Evolutionary conservation across 2,329 filamentous ascomycete genomes (phyloP), one percentile per base, ranked within the genome.

Genomic region (Diaporthe citriasiana): DNA sequence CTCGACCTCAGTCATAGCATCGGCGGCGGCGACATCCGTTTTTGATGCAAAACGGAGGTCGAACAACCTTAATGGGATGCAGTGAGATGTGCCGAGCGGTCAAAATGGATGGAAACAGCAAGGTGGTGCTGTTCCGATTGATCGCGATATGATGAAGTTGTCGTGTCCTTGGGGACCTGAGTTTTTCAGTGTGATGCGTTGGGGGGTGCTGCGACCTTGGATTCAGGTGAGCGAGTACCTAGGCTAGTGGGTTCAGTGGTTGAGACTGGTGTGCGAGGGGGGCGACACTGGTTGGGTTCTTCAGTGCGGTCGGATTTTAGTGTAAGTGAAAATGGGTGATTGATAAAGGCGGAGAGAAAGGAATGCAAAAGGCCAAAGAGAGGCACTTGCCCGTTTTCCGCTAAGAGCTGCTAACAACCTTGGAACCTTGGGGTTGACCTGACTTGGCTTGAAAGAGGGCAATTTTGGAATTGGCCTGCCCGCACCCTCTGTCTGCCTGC

Each of bases 1-100:
- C 85, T 87, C 89, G 87, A 91, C 90, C 89, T 92, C 89, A 90
- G 87, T 92, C 90, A 92, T 92, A 89, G 89, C 90, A 92, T 90
- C 87, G 84, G 86, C 87, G 85, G 86, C 84, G 83, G 89, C 90
- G 89, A 92, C 90, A 92, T 92, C 90, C 90, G 90, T 92, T 92
- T 91, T 87, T 81, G 81, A 84, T 80, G 56, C 82, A 87, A 91
- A 92, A 90, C 88, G 87, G 86, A 90, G 87, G 88, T 80, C 79
- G 78, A 77, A 78, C 77, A 79, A 78, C 74, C 77, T 85, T 79
- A 83, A 82, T 80, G 78, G 78, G 78, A 75, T 76, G 72, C 73
- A 70, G 65, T 56, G 79, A 83, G 82, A 83, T 81, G 82, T 73
- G 77, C 78, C 63, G 74, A 47, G 74, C 68, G 69, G 73, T 80